phyloP scores from a whole-genome alignment of 192 early-diverging fungal species.

The Pilaira anomala region DNA sequence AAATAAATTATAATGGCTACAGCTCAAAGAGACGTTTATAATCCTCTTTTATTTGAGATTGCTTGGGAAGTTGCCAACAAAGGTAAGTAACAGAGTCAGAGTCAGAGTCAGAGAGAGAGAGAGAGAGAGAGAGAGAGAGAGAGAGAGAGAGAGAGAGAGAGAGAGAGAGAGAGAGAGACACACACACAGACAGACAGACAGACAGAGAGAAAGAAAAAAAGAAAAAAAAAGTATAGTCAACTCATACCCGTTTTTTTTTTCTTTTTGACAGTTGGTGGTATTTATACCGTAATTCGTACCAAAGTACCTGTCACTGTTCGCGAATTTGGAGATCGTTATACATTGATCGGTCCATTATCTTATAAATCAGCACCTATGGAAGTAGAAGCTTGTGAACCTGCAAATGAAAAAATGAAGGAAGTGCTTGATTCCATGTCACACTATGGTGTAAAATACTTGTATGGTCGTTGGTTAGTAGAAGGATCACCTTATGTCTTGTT shows the following conservation, averaged over 20 bases:
- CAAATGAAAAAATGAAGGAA: conserved; percentile 58
- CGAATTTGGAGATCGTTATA: conserved; percentile 93
- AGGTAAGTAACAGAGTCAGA: conserved; percentile 54
- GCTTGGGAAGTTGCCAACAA: conserved; percentile 99
- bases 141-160: not conserved
- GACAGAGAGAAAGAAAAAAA: not conserved
- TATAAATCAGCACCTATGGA: conserved; percentile 86
- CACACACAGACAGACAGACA: not conserved
- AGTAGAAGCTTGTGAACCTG: conserved; percentile 79
- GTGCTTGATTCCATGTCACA: conserved; percentile 68
- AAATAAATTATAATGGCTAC: not conserved
- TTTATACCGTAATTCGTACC: conserved; percentile 97
- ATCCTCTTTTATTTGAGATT: conserved; percentile 78
- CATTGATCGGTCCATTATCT: conserved; percentile 87
- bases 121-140: not conserved
- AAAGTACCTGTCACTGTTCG: conserved; percentile 93
- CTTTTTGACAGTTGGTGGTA: conserved; percentile 79
- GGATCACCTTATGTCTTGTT: conserved; percentile 86
- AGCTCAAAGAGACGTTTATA: conserved; percentile 23
- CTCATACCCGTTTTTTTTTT: too few species aligned
- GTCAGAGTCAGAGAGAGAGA: not conserved
- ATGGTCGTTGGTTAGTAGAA: conserved; percentile 95
- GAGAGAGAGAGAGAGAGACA: too few species aligned
- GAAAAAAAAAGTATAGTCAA: not conserved
- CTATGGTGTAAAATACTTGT: conserved; percentile 78